Conservation (phyloP, 805 yeast genomes). For the Yamadazyma scolyti region DNA sequence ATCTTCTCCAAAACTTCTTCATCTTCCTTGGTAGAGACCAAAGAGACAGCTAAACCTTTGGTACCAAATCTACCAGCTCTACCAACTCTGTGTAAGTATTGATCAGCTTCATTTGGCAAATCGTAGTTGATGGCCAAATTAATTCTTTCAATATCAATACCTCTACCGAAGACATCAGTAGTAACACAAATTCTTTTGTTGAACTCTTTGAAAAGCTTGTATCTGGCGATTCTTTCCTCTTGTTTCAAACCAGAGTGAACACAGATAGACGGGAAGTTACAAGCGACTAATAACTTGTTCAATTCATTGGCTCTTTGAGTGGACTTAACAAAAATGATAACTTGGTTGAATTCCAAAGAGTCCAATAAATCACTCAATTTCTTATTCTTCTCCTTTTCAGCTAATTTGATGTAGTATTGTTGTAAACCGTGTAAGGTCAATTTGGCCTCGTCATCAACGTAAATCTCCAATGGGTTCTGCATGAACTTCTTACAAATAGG, state of each 20-base stretch:
- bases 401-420: constrained; percentile 88
- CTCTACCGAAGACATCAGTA: constrained; percentile 98
- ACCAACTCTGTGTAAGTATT: constrained; percentile 98
- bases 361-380: constrained; percentile 90
- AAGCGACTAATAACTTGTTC: constrained; percentile 81
- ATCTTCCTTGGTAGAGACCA: constrained; percentile 82
- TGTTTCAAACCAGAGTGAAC: constrained; percentile 95
- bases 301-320: constrained; percentile 89
- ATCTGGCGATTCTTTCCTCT: constrained; percentile 96
- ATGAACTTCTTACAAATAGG: constrained; percentile 97
- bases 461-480: constrained; percentile 96
- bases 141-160: constrained; percentile 98
- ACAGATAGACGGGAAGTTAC: constrained; percentile 95
- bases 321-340: constrained; percentile 90
- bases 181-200: constrained; percentile 98
- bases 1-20: constrained; percentile 87
- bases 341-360: constrained; percentile 95
- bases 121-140: constrained; percentile 97
- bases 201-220: constrained; percentile 94
- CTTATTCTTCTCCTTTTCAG: constrained; percentile 89
- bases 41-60: constrained; percentile 93
- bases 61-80: constrained; percentile 99
- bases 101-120: constrained; percentile 94
- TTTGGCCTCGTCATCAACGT: constrained; percentile 96
- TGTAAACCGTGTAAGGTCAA: constrained; percentile 96